These are phyloP conservation scores for Ilyonectria sp. DNA, from an alignment of 2,329 filamentous ascomycete genomes.

Conservation along the genomic window DNA sequence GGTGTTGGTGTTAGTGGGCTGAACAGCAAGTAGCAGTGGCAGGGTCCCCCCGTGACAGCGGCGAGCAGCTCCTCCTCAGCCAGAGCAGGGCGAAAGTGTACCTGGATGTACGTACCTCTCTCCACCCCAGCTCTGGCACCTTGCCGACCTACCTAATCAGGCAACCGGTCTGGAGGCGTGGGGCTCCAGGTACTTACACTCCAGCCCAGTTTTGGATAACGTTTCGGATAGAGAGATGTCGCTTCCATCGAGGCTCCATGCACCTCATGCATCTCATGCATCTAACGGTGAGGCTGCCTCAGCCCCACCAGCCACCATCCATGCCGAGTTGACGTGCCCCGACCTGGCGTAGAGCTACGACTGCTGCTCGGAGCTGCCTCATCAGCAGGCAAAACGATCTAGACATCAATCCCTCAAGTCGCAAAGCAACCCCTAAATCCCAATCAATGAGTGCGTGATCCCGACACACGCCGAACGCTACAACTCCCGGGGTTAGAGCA, in stretches of 20 bases:
- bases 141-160: not conserved
- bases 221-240: not conserved
- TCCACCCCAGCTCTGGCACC: not conserved
- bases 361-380: conserved; percentile 36
- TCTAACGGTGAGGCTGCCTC: conserved; percentile 14
- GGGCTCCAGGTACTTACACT: not conserved
- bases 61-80: conserved; percentile 7
- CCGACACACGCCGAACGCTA: conserved; percentile 18
- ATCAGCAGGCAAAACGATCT: conserved; percentile 24
- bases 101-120: conserved; percentile 8
- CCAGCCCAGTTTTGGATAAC: not conserved
- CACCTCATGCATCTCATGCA: conserved; percentile 5
- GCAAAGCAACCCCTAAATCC: not conserved
- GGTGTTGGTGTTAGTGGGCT: conserved; percentile 43
- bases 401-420: conserved; percentile 15
- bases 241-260: not conserved
- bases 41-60: conserved; percentile 35
- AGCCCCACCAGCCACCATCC: conserved; percentile 35
- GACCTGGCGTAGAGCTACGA: conserved; percentile 27
- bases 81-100: not conserved
- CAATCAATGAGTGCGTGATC: conserved; percentile 31
- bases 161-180: not conserved
- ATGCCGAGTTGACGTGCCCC: conserved; percentile 31
- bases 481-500: conserved; percentile 21
- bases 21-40: not conserved